phyloP scores from a whole-genome alignment of 306 rosid genomes.

The Prunus dulcis region DNA sequence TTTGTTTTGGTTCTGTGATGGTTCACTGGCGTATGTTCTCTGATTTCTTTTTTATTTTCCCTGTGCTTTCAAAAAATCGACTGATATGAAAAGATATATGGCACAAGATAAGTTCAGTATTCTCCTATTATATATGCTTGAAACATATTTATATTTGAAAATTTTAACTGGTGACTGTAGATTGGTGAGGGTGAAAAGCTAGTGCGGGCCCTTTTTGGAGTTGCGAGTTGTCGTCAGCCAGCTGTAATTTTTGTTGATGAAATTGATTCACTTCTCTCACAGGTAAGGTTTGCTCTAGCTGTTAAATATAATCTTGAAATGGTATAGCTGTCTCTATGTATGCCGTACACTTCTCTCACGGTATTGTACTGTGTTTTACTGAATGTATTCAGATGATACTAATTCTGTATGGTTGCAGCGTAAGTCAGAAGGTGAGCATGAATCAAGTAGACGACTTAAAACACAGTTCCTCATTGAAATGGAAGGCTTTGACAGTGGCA shows the following conservation, averaged over 20 bases:
- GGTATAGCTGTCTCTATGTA: not conserved
- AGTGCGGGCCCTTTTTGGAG: conserved; percentile 93
- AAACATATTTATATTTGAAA: conserved; percentile 14
- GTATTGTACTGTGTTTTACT: conserved; percentile 13
- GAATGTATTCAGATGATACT: conserved; percentile 13
- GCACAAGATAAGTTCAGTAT: not conserved
- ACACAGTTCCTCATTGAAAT: conserved; percentile 97
- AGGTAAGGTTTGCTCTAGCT: conserved; percentile 53
- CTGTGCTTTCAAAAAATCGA: not conserved
- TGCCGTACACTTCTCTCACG: not conserved
- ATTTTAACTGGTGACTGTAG: conserved; percentile 40
- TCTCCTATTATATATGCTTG: conserved; percentile 9
- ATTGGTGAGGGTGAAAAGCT: conserved; percentile 99
- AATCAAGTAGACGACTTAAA: conserved; percentile 94
- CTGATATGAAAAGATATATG: conserved; percentile 3
- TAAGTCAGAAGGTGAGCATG: conserved; percentile 96
- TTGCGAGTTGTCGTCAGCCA: conserved; percentile 96
- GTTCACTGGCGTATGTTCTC: not conserved
- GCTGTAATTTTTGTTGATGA: conserved; percentile 98
- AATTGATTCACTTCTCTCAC: conserved; percentile 96
- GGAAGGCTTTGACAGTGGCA: conserved; percentile 93
- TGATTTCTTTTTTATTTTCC: not conserved
- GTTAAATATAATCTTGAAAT: conserved; percentile 11
- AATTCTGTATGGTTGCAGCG: conserved; percentile 51
- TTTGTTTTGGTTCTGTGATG: conserved; percentile 11